Evolutionary conservation across 768 basidiomycete species (phyloP), one percentile per base, ranked within the genome.

Genomic region (Crucibulum laeve): DNA sequence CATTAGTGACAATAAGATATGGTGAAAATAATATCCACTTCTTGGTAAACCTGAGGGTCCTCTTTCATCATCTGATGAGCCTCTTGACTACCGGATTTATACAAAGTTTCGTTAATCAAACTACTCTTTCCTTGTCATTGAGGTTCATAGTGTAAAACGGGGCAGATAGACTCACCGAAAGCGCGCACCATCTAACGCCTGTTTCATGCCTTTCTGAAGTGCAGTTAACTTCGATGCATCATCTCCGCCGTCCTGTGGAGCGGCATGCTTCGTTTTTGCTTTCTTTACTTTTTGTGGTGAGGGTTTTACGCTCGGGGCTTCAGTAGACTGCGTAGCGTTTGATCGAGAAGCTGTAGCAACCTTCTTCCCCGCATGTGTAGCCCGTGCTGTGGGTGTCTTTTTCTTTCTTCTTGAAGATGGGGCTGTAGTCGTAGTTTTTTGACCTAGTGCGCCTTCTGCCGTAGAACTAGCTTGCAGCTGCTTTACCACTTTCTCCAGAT

Each of bases 21-120:
- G 35, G 18, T 19, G 15, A 34, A 41, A 52, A 37, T 36, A 33
- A 35, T 38, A 45, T 53, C 60, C 64, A 95, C 94, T 62, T 97
- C 94, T 43, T 84, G 72, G 52, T 89, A 97, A 8, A 88, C 73
- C 24, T 73, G 75, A 5, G 88, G 84, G 58, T 95, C 87, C 23
- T 84, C 76, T 58, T 77, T 79, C 84, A 97, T 91, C 80, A 96
- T 80, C 45, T 77, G 65, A 48, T 77, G 76, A 11, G 91, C 90
- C 33, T 85, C 71, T 25, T 60, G 65, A 54, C 92, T 91, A 43
- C 81, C 78, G 0, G 84, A 85, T 51, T 93, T 95, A 68, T 99
- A 99, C 23, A 99, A 68, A 28, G 74, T 76, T 67, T 97, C 94
- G 59, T 99, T 99, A 44, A 97, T 86, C 70, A 88, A 77, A 55